Evolutionary conservation across 2,329 filamentous ascomycete species (phyloP).

Genomic region (Diaporthe sp.): DNA sequence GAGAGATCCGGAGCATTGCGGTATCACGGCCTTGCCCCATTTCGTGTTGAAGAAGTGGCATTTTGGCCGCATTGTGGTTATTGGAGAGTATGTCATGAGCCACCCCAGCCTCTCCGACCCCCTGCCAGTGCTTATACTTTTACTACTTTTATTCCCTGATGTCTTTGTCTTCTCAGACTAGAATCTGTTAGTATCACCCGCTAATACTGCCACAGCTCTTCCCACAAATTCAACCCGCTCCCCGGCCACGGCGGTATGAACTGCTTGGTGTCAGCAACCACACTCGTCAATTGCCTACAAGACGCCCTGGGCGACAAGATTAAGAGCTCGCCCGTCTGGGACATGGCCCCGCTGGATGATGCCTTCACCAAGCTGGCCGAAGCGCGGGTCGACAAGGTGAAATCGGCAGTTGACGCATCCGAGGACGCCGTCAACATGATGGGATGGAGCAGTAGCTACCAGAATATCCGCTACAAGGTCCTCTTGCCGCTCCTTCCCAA

Average conservation of each 20-base stretch:
- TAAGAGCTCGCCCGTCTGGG: conserved; percentile 1
- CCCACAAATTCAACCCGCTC: conserved; percentile 21
- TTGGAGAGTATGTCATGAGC: conserved; percentile 46
- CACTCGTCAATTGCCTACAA: conserved; percentile 16
- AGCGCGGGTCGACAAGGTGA: background rate
- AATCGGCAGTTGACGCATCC: background rate
- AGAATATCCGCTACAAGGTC: conserved; percentile 14
- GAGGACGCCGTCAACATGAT: conserved; percentile 7
- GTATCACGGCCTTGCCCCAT: conserved; percentile 52
- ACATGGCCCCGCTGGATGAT: background rate
- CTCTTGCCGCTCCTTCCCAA: background rate
- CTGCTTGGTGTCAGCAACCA: conserved; percentile 8
- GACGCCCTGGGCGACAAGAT: conserved; percentile 19
- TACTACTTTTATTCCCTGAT: no score
- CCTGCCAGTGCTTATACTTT: no score
- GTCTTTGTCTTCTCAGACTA: background rate
- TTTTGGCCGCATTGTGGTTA: conserved; percentile 47
- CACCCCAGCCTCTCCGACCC: background rate
- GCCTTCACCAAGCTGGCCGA: conserved; percentile 16
- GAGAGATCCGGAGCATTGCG: conserved; percentile 41
- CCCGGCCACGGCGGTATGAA: conserved; percentile 20
- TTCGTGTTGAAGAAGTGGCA: conserved; percentile 51
- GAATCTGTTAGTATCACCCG: background rate
- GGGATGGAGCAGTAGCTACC: conserved; percentile 2
- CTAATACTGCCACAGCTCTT: background rate